These are phyloP conservation scores for Lecanoromycetidae sp. DNA, from an alignment of 2,329 filamentous ascomycete species.

Conservation along the genomic window DNA sequence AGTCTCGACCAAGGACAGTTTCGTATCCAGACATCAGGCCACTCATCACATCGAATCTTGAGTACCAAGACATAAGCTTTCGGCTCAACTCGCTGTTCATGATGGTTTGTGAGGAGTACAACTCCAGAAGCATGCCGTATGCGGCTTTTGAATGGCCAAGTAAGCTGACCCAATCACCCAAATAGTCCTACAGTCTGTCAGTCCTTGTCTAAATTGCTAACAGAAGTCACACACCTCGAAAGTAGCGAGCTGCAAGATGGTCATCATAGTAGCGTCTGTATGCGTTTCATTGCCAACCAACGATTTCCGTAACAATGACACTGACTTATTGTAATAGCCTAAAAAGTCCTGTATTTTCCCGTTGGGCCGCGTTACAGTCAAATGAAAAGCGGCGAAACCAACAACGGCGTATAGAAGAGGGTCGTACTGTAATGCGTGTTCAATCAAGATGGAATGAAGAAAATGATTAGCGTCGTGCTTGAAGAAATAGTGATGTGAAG, in stretches of 20 bases:
- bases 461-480: constrained; percentile 61
- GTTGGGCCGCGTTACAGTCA: constrained; percentile 56
- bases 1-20: constrained; percentile 61
- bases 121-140: constrained; percentile 61
- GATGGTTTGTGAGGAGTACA: constrained; percentile 66
- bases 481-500: constrained; percentile 70
- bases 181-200: constrained; percentile 56
- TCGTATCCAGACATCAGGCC: constrained; percentile 71
- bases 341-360: constrained; percentile 73
- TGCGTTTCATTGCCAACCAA: constrained; percentile 60
- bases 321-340: constrained; percentile 79
- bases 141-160: constrained; percentile 88
- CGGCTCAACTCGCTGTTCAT: constrained; percentile 58
- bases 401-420: constrained; percentile 76
- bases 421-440: constrained; percentile 63
- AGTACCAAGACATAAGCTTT: constrained; percentile 77
- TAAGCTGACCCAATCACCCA: constrained; percentile 91
- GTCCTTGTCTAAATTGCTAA: constrained; percentile 6
- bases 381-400: constrained; percentile 79
- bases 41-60: constrained; percentile 74
- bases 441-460: constrained; percentile 57
- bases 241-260: constrained; percentile 80
- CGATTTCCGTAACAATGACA: constrained; percentile 60
- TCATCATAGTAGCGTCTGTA: constrained; percentile 63
- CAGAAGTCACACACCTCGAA: constrained; percentile 58